Percentiles rank a stretch among this genome's conserved stretches.
phyloP scores from a whole-genome alignment of 192 early-diverging fungal species.

The Powellomyces hirtus region DNA sequence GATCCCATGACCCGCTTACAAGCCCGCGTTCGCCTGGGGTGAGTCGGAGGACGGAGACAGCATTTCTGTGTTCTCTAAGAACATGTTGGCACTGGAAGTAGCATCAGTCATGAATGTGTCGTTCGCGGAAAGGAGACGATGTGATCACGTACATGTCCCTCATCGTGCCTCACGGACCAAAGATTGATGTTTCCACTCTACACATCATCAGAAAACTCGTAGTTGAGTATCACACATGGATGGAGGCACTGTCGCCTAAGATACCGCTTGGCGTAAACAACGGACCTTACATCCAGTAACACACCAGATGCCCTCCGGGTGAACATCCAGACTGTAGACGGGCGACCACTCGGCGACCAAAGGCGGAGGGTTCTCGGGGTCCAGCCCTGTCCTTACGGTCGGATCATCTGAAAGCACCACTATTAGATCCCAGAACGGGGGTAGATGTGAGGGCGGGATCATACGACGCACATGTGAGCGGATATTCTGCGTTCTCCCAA shows the following conservation, averaged over 20 bases:
- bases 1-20: conserved; percentile 96
- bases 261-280: background rate
- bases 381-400: background rate
- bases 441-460: too few species aligned
- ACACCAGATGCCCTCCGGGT: conserved; percentile 87
- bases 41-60: conserved; percentile 81
- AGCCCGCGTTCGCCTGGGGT: conserved; percentile 77
- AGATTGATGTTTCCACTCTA: conserved; percentile 83
- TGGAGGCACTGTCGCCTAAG: too few species aligned
- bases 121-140: background rate
- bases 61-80: conserved; percentile 73
- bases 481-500: conserved; percentile 83
- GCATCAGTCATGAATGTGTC: background rate
- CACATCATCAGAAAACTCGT: too few species aligned
- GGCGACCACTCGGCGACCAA: conserved; percentile 64
- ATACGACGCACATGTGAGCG: conserved; percentile 22
- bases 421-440: too few species aligned
- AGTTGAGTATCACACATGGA: too few species aligned
- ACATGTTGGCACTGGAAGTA: conserved; percentile 67
- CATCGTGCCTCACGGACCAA: conserved; percentile 88
- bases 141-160: conserved; percentile 63
- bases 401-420: conserved; percentile 1
- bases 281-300: conserved; percentile 71
- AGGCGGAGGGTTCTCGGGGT: conserved; percentile 2
- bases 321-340: conserved; percentile 88